Conservation (phyloP, 192 early-diverging fungal species). For the Backusella morwellensis region DNA sequence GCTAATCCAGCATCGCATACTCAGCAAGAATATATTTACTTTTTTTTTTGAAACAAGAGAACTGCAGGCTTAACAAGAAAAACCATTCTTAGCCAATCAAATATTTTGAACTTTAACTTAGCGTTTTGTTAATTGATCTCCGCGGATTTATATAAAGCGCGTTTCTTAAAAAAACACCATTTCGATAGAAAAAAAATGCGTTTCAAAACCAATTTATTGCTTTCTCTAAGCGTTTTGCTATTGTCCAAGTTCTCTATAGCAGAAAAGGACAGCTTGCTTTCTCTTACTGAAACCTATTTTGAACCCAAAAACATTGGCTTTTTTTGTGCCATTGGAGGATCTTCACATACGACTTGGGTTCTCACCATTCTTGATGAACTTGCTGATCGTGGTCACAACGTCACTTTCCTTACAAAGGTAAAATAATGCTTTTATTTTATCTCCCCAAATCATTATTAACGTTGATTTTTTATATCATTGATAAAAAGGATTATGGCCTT, state of each 20-base stretch:
- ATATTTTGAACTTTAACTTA: background rate
- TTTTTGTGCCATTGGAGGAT: slow-evolving; percentile 9
- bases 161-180: background rate
- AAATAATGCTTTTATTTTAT: background rate
- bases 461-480: background rate
- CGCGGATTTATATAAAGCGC: background rate
- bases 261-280: background rate
- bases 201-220: background rate
- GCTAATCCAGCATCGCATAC: too few relatives aligned
- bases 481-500: background rate
- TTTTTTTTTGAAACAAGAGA: background rate
- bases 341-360: slow-evolving; percentile 28
- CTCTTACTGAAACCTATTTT: background rate
- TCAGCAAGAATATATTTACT: too few relatives aligned
- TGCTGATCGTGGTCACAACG: slow-evolving; percentile 14
- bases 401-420: slow-evolving; percentile 12
- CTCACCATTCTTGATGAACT: slow-evolving; percentile 15
- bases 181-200: background rate
- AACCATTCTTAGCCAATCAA: background rate
- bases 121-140: background rate
- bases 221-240: background rate
- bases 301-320: slow-evolving; percentile 10
- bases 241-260: background rate
- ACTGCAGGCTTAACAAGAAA: background rate
- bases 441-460: background rate